Percentiles rank a stretch among this genome's conserved stretches.
Evolutionary conservation across 305 asterid species (phyloP).

Genomic region (Nicotiana rustica): DNA sequence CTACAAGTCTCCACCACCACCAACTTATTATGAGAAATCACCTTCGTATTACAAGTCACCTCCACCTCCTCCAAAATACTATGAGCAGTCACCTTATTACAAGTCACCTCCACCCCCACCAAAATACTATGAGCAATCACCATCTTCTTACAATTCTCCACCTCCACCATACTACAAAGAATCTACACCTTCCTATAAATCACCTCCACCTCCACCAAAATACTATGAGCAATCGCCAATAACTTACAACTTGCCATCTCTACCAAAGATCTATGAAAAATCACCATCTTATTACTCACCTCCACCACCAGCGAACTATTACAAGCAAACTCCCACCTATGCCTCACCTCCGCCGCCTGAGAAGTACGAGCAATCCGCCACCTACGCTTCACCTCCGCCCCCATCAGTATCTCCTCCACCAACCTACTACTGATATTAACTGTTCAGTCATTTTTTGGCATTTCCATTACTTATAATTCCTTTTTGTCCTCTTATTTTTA

Average conservation of each 20-base stretch:
- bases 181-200: neutral
- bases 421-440: neutral
- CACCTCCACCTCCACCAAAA: neutral
- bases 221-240: no score
- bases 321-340: no score
- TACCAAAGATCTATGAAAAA: no score
- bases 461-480: neutral
- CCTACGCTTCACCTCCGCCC: neutral
- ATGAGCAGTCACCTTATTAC: no score
- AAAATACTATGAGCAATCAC: no score
- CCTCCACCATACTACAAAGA: neutral
- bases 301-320: no score
- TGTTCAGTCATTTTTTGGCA: neutral
- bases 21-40: neutral
- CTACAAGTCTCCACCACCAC: slow-evolving; percentile 3
- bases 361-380: neutral
- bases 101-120: no score
- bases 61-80: neutral
- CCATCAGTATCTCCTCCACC: neutral
- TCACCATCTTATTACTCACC: no score
- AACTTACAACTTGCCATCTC: no score
- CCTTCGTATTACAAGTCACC: neutral
- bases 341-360: neutral
- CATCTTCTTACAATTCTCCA: no score
- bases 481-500: neutral